phyloP scores from a whole-genome alignment of 2,329 filamentous ascomycete genomes.

The Colletotrichum tabaci region DNA sequence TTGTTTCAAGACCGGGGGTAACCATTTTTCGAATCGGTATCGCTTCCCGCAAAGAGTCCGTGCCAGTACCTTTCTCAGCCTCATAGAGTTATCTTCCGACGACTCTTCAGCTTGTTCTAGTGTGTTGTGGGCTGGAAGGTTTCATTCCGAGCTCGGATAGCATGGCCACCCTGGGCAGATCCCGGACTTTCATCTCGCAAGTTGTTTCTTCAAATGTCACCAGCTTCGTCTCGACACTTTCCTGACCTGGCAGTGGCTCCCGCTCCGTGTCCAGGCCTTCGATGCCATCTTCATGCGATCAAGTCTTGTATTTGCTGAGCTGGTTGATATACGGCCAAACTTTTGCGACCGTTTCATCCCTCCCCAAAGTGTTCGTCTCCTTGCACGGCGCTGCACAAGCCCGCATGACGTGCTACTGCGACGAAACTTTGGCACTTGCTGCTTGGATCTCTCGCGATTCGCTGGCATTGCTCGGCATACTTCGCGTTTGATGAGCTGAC shows the following conservation, averaged over 20 bases:
- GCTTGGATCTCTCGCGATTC: background rate
- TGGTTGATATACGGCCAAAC: slow-evolving; percentile 24
- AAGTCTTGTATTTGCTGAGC: slow-evolving; percentile 22
- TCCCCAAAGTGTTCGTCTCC: slow-evolving; percentile 36
- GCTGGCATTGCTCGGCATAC: slow-evolving; percentile 4
- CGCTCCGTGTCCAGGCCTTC: background rate
- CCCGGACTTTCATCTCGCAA: slow-evolving; percentile 2
- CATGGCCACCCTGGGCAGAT: slow-evolving; percentile 25
- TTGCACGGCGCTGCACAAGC: slow-evolving; percentile 29
- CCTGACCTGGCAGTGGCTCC: slow-evolving; percentile 11
- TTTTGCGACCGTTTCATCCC: slow-evolving; percentile 35
- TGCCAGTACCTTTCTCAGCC: slow-evolving; percentile 24
- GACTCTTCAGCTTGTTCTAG: slow-evolving; percentile 29
- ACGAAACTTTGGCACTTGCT: slow-evolving; percentile 12
- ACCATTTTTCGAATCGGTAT: slow-evolving; percentile 14
- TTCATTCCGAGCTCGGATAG: slow-evolving; percentile 16
- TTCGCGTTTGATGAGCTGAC: slow-evolving; percentile 28
- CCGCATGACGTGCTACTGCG: slow-evolving; percentile 24
- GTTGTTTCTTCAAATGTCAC: background rate
- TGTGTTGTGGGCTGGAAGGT: slow-evolving; percentile 23
- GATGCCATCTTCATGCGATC: slow-evolving; percentile 10
- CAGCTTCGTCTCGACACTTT: slow-evolving; percentile 28
- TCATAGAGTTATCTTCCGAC: slow-evolving; percentile 40
- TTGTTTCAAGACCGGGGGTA: slow-evolving; percentile 40
- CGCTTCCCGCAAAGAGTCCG: slow-evolving; percentile 9